A percentile compares a stretch with the other conserved stretches of the same genome.
These are phyloP conservation scores for Bathelium albidoporum DNA, from an alignment of 495 filamentous ascomycete genomes.

Conservation along the genomic window DNA sequence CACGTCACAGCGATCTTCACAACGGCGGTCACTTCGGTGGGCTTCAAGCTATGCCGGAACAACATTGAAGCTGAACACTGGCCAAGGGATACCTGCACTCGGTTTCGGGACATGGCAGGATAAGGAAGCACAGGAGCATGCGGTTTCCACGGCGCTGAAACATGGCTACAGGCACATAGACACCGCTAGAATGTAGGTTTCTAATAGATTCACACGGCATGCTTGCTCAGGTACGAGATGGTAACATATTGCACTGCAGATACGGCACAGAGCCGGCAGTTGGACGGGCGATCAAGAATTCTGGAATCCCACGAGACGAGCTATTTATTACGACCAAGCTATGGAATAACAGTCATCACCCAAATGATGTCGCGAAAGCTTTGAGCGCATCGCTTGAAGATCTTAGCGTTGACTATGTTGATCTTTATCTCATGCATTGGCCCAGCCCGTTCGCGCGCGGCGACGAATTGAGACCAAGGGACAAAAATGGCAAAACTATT, in stretches of 20 bases:
- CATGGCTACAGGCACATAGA: conserved; percentile 26
- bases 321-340: conserved; percentile 27
- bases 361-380: conserved; percentile 18
- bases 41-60: not conserved
- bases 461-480: conserved; percentile 22
- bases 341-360: conserved; percentile 27
- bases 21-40: not conserved
- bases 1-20: not conserved
- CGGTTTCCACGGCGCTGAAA: conserved; percentile 22
- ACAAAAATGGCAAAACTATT: conserved; percentile 20
- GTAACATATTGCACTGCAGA: conserved; percentile 1
- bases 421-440: conserved; percentile 32
- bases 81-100: conserved; percentile 35
- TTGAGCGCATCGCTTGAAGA: conserved; percentile 21
- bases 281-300: conserved; percentile 20
- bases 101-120: conserved; percentile 47
- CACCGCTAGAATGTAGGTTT: conserved; percentile 31
- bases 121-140: conserved; percentile 24
- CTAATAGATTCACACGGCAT: not conserved
- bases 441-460: conserved; percentile 25
- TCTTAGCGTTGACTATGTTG: conserved; percentile 25
- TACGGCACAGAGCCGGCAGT: conserved; percentile 27
- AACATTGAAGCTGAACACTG: conserved; percentile 26
- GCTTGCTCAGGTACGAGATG: not conserved
- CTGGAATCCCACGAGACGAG: conserved; percentile 19